phyloP scores from a whole-genome alignment of 2,329 filamentous ascomycete genomes.

The Claviceps humidiphila region DNA sequence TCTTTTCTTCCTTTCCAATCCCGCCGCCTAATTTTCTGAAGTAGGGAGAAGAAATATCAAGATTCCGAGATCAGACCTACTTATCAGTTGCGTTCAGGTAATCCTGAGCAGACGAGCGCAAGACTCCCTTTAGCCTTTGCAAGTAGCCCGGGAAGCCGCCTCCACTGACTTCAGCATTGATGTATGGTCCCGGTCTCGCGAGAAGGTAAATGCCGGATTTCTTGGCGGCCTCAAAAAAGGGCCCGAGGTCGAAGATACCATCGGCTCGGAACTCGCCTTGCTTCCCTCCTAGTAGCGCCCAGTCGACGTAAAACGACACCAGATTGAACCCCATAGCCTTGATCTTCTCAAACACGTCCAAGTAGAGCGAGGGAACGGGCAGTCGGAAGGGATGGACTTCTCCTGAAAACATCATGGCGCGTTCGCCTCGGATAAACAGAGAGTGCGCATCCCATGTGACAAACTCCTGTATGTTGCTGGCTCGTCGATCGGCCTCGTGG shows the following conservation, averaged over 20 bases:
- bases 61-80: conserved; percentile 23
- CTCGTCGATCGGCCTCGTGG: conserved; percentile 11
- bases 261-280: conserved; percentile 55
- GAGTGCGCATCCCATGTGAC: conserved; percentile 64
- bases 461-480: conserved; percentile 18
- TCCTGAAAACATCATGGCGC: conserved; percentile 58
- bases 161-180: conserved; percentile 64
- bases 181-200: conserved; percentile 59
- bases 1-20: not conserved
- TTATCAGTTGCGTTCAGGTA: conserved; percentile 56
- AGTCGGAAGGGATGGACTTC: conserved; percentile 57
- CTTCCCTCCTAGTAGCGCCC: conserved; percentile 65
- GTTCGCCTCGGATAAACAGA: conserved; percentile 55
- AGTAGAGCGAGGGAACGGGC: conserved; percentile 35
- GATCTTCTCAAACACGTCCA: conserved; percentile 72
- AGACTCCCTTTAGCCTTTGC: conserved; percentile 48
- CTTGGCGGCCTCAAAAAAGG: conserved; percentile 63
- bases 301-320: conserved; percentile 68
- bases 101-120: conserved; percentile 48
- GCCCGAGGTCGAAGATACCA: conserved; percentile 58
- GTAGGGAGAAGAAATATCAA: not conserved
- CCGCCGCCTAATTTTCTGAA: too few species aligned
- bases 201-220: conserved; percentile 66
- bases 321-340: conserved; percentile 69
- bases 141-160: conserved; percentile 76